Evolutionary conservation across 495 filamentous ascomycete genomes (phyloP).

Genomic region (Sporormia fimetaria): DNA sequence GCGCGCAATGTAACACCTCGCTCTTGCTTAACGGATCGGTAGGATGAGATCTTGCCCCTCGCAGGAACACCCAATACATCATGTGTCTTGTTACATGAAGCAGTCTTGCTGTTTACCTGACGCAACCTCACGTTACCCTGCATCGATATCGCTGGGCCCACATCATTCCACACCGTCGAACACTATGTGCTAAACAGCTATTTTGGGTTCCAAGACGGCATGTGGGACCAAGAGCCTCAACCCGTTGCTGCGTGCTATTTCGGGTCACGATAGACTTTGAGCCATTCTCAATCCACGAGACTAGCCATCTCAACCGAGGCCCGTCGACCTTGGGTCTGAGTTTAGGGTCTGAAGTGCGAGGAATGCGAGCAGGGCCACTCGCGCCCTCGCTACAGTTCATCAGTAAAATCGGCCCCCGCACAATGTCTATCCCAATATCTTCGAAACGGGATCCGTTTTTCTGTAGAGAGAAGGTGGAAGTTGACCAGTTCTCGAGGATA

Average conservation of each 20-base stretch:
- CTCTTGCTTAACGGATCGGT: neutral
- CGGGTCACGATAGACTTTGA: constrained; percentile 8
- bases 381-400: constrained; percentile 4
- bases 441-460: too few species aligned
- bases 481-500: too few species aligned
- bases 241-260: neutral
- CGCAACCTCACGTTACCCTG: neutral
- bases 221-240: neutral
- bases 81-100: neutral
- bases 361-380: too few species aligned
- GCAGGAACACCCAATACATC: neutral
- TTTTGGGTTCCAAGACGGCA: constrained; percentile 6
- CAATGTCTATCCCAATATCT: neutral
- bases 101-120: neutral
- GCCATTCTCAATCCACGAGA: constrained; percentile 1
- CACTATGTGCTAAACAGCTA: neutral
- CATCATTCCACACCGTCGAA: neutral
- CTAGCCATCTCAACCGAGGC: too few species aligned
- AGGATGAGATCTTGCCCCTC: neutral
- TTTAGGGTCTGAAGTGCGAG: too few species aligned
- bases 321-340: too few species aligned
- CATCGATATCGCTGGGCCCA: neutral
- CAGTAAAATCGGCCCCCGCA: constrained; percentile 16
- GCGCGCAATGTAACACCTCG: constrained; percentile 20
- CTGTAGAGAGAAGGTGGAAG: constrained; percentile 12